These are phyloP conservation scores for Pseudevernia furfuracea DNA, from an alignment of 495 filamentous ascomycete species.

Conservation along the genomic window DNA sequence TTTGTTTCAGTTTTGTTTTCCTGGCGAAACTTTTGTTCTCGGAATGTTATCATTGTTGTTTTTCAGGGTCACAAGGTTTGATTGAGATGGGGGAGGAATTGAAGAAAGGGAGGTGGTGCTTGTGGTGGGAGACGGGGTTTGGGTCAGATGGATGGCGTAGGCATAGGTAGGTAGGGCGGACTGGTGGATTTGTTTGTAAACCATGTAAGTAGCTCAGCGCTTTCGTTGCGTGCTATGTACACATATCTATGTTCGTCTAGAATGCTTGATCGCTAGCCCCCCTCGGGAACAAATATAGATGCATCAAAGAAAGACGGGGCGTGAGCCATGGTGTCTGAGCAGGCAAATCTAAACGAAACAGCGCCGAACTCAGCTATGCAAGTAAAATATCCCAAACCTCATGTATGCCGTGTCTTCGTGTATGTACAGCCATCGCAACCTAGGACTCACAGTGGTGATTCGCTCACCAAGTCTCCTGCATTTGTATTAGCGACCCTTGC, in stretches of 20 bases:
- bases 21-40: too few relatives aligned
- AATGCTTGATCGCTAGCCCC: not conserved
- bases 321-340: not conserved
- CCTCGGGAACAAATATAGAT: not conserved
- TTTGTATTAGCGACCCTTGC: constrained; percentile 2
- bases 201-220: not conserved
- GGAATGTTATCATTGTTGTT: too few relatives aligned
- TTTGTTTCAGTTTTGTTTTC: too few relatives aligned
- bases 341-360: not conserved
- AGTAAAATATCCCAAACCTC: not conserved
- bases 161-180: not conserved
- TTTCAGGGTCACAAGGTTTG: too few relatives aligned
- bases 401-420: not conserved
- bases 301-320: not conserved
- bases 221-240: not conserved
- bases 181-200: not conserved
- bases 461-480: constrained; percentile 30
- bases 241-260: not conserved
- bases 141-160: too few relatives aligned
- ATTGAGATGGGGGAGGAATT: too few relatives aligned
- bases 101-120: too few relatives aligned
- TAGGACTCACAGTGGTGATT: not conserved
- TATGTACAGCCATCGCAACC: not conserved
- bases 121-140: too few relatives aligned
- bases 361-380: not conserved